phyloP scores from a whole-genome alignment of 371 early-diverging fungal genomes.

The Blakeslea trispora region DNA sequence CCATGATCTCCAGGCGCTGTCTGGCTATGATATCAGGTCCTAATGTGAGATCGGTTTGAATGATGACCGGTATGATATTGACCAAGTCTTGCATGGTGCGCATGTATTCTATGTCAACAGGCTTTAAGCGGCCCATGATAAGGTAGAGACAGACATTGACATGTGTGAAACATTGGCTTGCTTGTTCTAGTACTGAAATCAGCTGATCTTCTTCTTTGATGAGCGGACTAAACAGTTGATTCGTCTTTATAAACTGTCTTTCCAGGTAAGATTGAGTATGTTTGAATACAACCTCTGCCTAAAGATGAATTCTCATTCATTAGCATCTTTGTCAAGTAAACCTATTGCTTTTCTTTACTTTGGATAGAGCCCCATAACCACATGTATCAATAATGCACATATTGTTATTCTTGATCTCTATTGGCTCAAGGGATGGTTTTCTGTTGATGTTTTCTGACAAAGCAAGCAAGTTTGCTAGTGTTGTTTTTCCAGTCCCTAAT shows the following conservation, averaged over 20 bases:
- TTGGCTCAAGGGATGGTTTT: conserved; percentile 10
- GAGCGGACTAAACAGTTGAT: conserved; percentile 27
- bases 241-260: conserved; percentile 39
- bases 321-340: background rate
- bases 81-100: conserved; percentile 57
- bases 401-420: conserved; percentile 26
- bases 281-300: conserved; percentile 40
- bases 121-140: conserved; percentile 64
- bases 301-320: too few relatives aligned
- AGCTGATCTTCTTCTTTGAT: conserved; percentile 22
- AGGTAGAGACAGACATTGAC: conserved; percentile 72
- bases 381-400: conserved; percentile 60
- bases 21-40: conserved; percentile 13
- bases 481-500: conserved; percentile 58
- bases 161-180: conserved; percentile 53
- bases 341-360: too few relatives aligned
- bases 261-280: conserved; percentile 38
- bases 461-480: conserved; percentile 46
- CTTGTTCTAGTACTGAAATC: conserved; percentile 11
- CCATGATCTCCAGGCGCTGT: conserved; percentile 11
- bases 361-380: conserved; percentile 58
- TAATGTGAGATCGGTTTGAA: conserved; percentile 56
- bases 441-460: conserved; percentile 14
- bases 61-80: conserved; percentile 66
- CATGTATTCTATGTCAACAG: conserved; percentile 78